Evolutionary conservation across 2,329 filamentous ascomycete species (phyloP).

Genomic region (Aspergillus glaucus): DNA sequence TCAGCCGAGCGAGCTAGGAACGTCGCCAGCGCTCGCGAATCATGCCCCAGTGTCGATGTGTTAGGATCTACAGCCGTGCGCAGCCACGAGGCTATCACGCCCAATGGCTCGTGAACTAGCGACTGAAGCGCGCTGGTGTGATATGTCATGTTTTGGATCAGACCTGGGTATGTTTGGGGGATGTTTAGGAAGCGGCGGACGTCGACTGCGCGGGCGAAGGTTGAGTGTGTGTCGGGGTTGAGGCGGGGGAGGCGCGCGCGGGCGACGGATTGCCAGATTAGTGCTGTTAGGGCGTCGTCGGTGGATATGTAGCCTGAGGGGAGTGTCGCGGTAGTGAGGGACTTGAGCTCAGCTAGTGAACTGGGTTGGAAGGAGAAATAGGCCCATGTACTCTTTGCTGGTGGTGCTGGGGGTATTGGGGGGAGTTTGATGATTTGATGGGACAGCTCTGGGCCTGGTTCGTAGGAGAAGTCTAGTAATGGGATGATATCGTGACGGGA

Average conservation of each 20-base stretch:
- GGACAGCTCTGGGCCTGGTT: slow-evolving; percentile 1
- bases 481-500: slow-evolving; percentile 34
- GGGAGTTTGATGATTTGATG: neutral
- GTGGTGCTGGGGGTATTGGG: slow-evolving; percentile 15
- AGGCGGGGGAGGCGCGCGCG: slow-evolving; percentile 38
- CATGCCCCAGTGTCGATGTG: slow-evolving; percentile 27
- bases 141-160: slow-evolving; percentile 45
- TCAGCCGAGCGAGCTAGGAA: slow-evolving; percentile 28
- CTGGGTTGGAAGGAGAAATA: slow-evolving; percentile 41
- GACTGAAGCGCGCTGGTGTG: slow-evolving; percentile 24
- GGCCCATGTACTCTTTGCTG: slow-evolving; percentile 35
- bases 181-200: slow-evolving; percentile 40
- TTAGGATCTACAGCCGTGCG: slow-evolving; percentile 31
- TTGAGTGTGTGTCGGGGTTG: slow-evolving; percentile 13
- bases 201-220: slow-evolving; percentile 46
- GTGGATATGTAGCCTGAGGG: slow-evolving; percentile 42
- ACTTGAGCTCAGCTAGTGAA: slow-evolving; percentile 39
- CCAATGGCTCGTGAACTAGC: slow-evolving; percentile 26
- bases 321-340: slow-evolving; percentile 17
- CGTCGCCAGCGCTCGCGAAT: slow-evolving; percentile 40
- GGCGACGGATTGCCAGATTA: slow-evolving; percentile 45
- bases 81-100: slow-evolving; percentile 33
- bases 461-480: slow-evolving; percentile 28
- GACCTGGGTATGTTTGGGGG: slow-evolving; percentile 42
- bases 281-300: slow-evolving; percentile 48